A percentile compares a stretch with the other conserved stretches of the same genome.
phyloP scores from a whole-genome alignment of 306 rosid genomes.

The Lathyrus tuberosus region DNA sequence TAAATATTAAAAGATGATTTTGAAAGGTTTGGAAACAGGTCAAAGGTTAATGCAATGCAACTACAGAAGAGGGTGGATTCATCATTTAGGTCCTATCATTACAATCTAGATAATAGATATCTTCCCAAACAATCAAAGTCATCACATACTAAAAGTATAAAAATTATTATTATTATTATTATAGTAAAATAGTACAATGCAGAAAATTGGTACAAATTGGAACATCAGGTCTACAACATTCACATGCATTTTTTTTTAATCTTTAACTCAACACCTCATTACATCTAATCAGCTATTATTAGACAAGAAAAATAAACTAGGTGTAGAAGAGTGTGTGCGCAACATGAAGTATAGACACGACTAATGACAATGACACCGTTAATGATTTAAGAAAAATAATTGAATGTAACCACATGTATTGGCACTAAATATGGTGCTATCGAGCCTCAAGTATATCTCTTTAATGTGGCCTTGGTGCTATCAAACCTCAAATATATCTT shows the following conservation, averaged over 20 bases:
- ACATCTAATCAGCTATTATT: neutral
- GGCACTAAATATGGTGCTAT: no score
- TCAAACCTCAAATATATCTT: no score
- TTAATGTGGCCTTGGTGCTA: no score
- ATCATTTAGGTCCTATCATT: neutral
- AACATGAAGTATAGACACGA: no score
- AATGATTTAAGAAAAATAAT: no score
- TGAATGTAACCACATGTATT: no score
- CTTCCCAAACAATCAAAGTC: neutral
- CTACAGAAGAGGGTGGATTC: neutral
- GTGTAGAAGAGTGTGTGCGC: no score
- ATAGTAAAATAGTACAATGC: neutral
- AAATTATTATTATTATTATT: neutral
- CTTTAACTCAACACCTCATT: neutral
- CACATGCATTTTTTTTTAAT: slow-evolving; percentile 1
- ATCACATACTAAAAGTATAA: neutral
- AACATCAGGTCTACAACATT: neutral
- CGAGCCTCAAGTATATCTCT: no score
- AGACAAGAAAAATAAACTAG: no score
- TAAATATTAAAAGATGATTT: neutral
- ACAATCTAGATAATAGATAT: slow-evolving; percentile 11
- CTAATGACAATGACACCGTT: no score
- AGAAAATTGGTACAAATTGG: neutral
- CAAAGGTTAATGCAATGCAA: neutral
- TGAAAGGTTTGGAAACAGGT: no score